phyloP scores from a whole-genome alignment of 2,329 filamentous ascomycete genomes.

The Waltergamsia citrina region DNA sequence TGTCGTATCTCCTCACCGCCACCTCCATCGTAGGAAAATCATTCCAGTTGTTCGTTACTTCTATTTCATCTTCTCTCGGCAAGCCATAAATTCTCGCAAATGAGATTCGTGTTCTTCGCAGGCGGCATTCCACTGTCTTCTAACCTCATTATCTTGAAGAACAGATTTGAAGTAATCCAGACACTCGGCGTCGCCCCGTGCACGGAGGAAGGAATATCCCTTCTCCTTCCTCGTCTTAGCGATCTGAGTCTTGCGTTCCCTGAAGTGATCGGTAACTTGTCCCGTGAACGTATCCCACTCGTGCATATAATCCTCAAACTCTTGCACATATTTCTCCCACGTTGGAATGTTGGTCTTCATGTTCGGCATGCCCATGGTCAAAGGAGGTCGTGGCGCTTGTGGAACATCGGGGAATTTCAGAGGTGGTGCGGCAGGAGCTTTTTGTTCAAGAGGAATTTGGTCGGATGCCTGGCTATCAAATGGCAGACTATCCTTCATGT shows the following conservation, averaged over 20 bases:
- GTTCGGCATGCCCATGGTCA: constrained; percentile 29
- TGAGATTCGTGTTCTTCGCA: constrained; percentile 50
- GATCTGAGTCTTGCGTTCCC: constrained; percentile 36
- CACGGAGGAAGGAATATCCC: constrained; percentile 34
- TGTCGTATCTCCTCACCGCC: too few species aligned
- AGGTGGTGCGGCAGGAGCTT: constrained; percentile 8
- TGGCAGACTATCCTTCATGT: constrained; percentile 46
- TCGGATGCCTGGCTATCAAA: constrained; percentile 43
- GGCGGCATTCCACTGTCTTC: constrained; percentile 49
- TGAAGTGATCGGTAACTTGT: constrained; percentile 46
- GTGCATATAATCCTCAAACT: constrained; percentile 44
- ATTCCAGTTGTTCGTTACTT: background rate
- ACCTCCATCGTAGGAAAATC: too few species aligned
- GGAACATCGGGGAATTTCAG: constrained; percentile 40
- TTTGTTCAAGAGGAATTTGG: constrained; percentile 24
- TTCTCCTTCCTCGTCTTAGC: constrained; percentile 26
- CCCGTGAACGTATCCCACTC: constrained; percentile 40
- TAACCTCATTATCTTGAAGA: constrained; percentile 54
- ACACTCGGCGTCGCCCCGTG: constrained; percentile 34
- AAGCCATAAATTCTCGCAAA: constrained; percentile 47
- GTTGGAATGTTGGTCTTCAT: constrained; percentile 29
- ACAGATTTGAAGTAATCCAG: constrained; percentile 50
- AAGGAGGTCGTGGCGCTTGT: constrained; percentile 35
- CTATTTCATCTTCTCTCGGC: constrained; percentile 33
- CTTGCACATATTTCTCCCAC: constrained; percentile 41